phyloP scores from a whole-genome alignment of 2,329 filamentous ascomycete species.

The Colletotrichum sojae region DNA sequence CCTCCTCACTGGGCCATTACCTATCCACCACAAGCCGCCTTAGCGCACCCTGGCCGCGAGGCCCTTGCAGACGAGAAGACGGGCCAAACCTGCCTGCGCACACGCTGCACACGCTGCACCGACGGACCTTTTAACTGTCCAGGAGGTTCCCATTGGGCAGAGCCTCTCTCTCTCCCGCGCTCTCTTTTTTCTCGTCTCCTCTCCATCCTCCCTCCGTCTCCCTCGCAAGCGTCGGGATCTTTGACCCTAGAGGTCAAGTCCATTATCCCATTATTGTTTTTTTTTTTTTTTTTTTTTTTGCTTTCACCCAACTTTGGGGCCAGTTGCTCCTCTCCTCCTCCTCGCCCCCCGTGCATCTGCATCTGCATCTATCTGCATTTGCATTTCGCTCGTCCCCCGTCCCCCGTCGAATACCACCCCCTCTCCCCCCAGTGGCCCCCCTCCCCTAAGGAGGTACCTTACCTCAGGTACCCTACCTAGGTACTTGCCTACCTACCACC shows the following conservation, averaged over 20 bases:
- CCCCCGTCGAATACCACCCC: constrained; percentile 26
- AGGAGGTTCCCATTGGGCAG: constrained; percentile 12
- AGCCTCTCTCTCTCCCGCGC: neutral
- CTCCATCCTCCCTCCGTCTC: neutral
- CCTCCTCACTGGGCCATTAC: neutral
- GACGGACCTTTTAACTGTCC: constrained; percentile 5
- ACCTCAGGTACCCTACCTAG: neutral
- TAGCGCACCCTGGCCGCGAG: constrained; percentile 31
- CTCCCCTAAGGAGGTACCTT: too few species aligned
- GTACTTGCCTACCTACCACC: neutral
- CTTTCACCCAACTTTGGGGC: constrained; percentile 1
- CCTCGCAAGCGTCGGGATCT: too few species aligned
- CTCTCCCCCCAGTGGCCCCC: neutral
- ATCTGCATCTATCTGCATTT: constrained; percentile 29
- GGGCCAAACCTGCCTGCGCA: constrained; percentile 19
- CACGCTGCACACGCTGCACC: neutral
- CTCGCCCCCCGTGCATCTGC: constrained; percentile 19
- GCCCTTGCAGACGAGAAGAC: constrained; percentile 37
- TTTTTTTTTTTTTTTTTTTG: constrained; percentile 2
- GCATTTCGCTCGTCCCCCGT: constrained; percentile 33
- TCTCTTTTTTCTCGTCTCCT: constrained; percentile 4
- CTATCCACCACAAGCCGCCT: constrained; percentile 4
- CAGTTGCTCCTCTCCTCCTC: neutral
- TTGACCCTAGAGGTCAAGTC: too few species aligned
- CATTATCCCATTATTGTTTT: too few species aligned